Conservation (phyloP, 2,329 filamentous ascomycete genomes). For the Cladophialophora exuberans region DNA sequence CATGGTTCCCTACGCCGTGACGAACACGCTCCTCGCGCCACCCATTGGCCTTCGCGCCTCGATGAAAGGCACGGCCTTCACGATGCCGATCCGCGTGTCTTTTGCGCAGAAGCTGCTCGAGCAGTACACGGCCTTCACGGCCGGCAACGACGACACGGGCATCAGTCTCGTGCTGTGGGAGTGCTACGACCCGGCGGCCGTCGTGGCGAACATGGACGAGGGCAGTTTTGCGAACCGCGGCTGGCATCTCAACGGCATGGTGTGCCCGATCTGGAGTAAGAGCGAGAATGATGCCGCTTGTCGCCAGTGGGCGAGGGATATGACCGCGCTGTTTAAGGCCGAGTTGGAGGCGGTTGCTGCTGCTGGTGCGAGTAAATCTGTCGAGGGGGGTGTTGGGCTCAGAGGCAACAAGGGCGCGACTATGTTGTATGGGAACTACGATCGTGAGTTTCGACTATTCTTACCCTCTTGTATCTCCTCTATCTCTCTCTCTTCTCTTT, state of each 20-base stretch:
- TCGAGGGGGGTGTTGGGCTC: slow-evolving; percentile 4
- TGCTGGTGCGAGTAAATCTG: slow-evolving; percentile 19
- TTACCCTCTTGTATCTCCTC: background rate
- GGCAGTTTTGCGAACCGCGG: slow-evolving; percentile 54
- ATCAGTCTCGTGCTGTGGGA: slow-evolving; percentile 46
- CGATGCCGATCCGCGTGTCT: slow-evolving; percentile 44
- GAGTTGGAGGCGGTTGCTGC: slow-evolving; percentile 29
- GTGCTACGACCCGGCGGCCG: slow-evolving; percentile 46
- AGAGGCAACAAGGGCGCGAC: slow-evolving; percentile 28
- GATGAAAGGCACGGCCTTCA: slow-evolving; percentile 51
- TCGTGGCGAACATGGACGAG: slow-evolving; percentile 41
- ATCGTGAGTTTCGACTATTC: slow-evolving; percentile 25
- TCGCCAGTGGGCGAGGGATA: slow-evolving; percentile 44
- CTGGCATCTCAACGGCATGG: slow-evolving; percentile 49
- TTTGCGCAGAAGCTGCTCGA: slow-evolving; percentile 40
- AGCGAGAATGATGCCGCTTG: slow-evolving; percentile 42
- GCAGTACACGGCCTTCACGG: slow-evolving; percentile 38
- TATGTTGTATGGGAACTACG: slow-evolving; percentile 34
- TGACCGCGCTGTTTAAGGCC: slow-evolving; percentile 38
- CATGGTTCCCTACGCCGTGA: slow-evolving; percentile 46
- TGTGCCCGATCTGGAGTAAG: slow-evolving; percentile 48
- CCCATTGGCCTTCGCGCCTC: slow-evolving; percentile 44
- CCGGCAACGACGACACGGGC: slow-evolving; percentile 35
- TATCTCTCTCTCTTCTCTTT: background rate
- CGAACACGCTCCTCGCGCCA: slow-evolving; percentile 46